Base-by-base conservation (phyloP, 768 basidiomycete genomes). In the Suillus weaverae region DNA sequence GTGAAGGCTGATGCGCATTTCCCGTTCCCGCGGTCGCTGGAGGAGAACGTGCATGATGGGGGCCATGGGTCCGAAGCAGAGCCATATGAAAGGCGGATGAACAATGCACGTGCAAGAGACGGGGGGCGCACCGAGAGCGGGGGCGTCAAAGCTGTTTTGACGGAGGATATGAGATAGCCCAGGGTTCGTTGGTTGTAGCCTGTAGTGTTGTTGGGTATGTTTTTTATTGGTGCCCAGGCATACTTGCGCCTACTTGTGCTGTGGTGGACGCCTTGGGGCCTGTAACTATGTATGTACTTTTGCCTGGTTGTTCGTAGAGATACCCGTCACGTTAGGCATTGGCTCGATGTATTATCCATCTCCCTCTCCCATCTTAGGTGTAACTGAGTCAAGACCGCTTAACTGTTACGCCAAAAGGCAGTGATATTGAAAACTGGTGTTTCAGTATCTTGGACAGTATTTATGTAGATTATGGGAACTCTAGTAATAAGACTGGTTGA, bases 61-160 rank as follows among this genome's bases (percentile, higher is more conserved):
- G 70, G 73, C 74, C 39, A 70, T 77, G 36, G 26, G 16, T 41
- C 57, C 2, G 57, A 59, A 13, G 39, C 57, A 18, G 57, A 59
- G 26, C 57, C 57, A 30, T 67, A 80, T 77, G 76, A 74, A 65
- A 77, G 71, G 64, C 81, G 89, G 77, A 90, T 92, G 90, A 88
- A 90, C 71, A 87, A 83, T 4, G 84, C 87, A 33, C 84, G 89
- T 48, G 92, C 88, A 56, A 81, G 90, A 64, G 90, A 93, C 74
- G 91, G 92, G 3, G 92, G 92, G 44, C 80, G 91, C 69, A 94
- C 92, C 66, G 90, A 92, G 79, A 94, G 91, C 70, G 91, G 91
- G 2, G 92, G 92, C n/a, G 90, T 94, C 36, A 89, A 86, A 71
- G 92, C 89, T 13, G 81, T 92, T 55, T 74, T 88, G 73, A 83